A percentile compares a stretch with the other conserved stretches of the same genome.
Conservation (phyloP, 805 yeast species). For the Saturnispora sekii region DNA sequence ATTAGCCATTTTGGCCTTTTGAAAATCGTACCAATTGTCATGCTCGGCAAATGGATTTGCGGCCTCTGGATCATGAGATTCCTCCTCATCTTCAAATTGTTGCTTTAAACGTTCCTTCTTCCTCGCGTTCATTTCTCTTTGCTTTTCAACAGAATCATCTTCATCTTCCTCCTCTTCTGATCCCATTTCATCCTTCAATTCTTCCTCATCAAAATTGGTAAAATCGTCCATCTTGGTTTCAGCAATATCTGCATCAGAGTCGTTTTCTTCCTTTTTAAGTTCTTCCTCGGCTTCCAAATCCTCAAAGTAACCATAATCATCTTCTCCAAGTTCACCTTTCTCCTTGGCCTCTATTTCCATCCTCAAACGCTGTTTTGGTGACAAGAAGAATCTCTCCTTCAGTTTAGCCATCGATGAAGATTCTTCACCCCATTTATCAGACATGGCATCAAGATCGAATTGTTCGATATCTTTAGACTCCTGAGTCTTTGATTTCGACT, state of each 20-base stretch:
- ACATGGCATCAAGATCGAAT: slow-evolving; percentile 31
- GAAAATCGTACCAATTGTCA: slow-evolving; percentile 96
- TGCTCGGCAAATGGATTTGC: slow-evolving; percentile 50
- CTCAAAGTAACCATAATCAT: slow-evolving; percentile 31
- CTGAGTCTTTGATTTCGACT: slow-evolving; percentile 15
- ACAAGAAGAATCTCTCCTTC: slow-evolving; percentile 41
- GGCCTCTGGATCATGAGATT: slow-evolving; percentile 61
- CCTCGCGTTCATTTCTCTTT: slow-evolving; percentile 72
- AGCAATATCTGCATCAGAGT: slow-evolving; percentile 37
- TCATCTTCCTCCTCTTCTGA: slow-evolving; percentile 36
- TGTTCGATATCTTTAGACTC: slow-evolving; percentile 26
- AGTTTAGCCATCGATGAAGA: slow-evolving; percentile 32
- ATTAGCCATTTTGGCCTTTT: slow-evolving; percentile 93
- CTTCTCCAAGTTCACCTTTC: slow-evolving; percentile 15
- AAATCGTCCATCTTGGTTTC: slow-evolving; percentile 35
- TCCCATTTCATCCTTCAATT: slow-evolving; percentile 30
- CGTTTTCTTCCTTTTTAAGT: slow-evolving; percentile 38
- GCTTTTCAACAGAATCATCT: slow-evolving; percentile 53
- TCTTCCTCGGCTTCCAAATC: slow-evolving; percentile 23
- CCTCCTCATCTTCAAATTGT: slow-evolving; percentile 83
- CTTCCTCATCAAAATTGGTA: slow-evolving; percentile 48
- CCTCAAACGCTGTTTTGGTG: slow-evolving; percentile 37
- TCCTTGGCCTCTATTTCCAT: slow-evolving; percentile 25
- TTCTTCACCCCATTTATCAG: slow-evolving; percentile 32
- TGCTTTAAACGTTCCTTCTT: slow-evolving; percentile 81